phyloP scores from a whole-genome alignment of 2,329 filamentous ascomycete genomes.

The Xylaria polymorpha region DNA sequence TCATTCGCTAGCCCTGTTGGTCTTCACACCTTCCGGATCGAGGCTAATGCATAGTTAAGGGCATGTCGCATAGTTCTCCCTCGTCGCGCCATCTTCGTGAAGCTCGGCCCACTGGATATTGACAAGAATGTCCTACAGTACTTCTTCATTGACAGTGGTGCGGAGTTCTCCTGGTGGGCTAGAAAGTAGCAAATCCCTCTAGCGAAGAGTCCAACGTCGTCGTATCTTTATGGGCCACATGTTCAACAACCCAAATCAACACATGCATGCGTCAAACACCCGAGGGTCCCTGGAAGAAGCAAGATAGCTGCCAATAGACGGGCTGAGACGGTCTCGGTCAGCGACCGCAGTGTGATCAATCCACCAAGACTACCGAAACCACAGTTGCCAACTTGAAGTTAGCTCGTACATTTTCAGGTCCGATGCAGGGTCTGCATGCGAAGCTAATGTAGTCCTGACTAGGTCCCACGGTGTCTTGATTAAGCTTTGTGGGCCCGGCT shows the following conservation, averaged over 20 bases:
- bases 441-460: slow-evolving; percentile 25
- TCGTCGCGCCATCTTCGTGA: not conserved
- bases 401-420: slow-evolving; percentile 23
- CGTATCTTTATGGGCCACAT: too few relatives aligned
- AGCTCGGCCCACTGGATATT: too few relatives aligned
- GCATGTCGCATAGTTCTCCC: not conserved
- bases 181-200: not conserved
- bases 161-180: not conserved
- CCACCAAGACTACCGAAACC: not conserved
- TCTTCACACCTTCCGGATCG: slow-evolving; percentile 27
- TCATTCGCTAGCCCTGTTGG: slow-evolving; percentile 7
- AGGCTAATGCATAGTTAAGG: not conserved
- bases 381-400: slow-evolving; percentile 8
- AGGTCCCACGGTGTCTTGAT: slow-evolving; percentile 16
- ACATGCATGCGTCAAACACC: too few relatives aligned
- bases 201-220: too few relatives aligned
- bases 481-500: slow-evolving; percentile 25
- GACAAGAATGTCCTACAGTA: too few relatives aligned
- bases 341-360: slow-evolving; percentile 13
- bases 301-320: too few relatives aligned
- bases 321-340: slow-evolving; percentile 13
- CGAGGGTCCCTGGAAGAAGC: too few relatives aligned
- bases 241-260: too few relatives aligned
- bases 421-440: slow-evolving; percentile 1
- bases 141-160: not conserved